Conservation (phyloP, 495 filamentous ascomycete genomes). For the Bombardia bombarda region DNA sequence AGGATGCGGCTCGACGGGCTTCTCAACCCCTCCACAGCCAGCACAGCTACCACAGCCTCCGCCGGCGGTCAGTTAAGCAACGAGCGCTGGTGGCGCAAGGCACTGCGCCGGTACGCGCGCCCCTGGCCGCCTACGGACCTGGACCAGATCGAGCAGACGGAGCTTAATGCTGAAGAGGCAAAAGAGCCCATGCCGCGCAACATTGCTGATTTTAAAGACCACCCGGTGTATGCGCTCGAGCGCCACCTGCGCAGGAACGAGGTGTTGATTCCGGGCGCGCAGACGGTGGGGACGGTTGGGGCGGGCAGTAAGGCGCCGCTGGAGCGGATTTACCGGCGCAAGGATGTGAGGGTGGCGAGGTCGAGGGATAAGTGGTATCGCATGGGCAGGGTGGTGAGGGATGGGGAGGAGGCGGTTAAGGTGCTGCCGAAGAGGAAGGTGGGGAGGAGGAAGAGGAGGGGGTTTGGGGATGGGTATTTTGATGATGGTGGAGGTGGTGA, state of each 20-base stretch:
- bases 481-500: constrained; percentile 32
- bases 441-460: constrained; percentile 19
- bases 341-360: constrained; percentile 66
- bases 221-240: constrained; percentile 84
- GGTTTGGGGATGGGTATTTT: constrained; percentile 28
- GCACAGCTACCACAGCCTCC: neutral
- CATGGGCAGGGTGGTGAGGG: constrained; percentile 66
- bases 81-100: constrained; percentile 62
- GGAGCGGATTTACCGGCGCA: constrained; percentile 66
- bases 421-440: constrained; percentile 37
- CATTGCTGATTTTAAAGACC: constrained; percentile 85
- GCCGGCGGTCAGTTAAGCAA: constrained; percentile 28
- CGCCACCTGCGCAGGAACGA: constrained; percentile 81
- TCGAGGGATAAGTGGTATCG: constrained; percentile 84
- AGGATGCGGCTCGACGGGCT: constrained; percentile 60
- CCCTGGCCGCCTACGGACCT: constrained; percentile 50
- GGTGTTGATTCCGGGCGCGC: constrained; percentile 60
- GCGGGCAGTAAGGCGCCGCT: constrained; percentile 47
- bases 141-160: constrained; percentile 74
- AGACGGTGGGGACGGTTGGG: constrained; percentile 67
- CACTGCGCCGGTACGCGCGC: constrained; percentile 52
- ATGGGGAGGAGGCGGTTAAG: constrained; percentile 70
- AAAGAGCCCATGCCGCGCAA: constrained; percentile 85
- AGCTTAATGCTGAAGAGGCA: constrained; percentile 60
- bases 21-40: neutral